Conservation (phyloP, 305 asterid species). For the Fraxinus greggii region DNA sequence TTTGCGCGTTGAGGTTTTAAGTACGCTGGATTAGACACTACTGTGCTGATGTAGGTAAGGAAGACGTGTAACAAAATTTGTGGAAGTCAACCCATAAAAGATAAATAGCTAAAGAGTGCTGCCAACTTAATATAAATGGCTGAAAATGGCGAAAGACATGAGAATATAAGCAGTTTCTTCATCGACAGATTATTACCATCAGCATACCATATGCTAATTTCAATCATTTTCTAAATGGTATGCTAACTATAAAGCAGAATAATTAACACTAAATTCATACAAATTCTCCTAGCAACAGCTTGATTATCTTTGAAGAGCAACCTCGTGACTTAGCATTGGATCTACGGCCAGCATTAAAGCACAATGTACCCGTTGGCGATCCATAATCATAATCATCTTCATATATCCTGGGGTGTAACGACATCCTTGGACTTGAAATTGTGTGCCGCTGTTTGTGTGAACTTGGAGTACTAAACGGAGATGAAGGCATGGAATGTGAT, state of each 20-base stretch:
- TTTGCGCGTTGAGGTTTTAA: no score
- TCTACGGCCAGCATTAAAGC: constrained; percentile 31
- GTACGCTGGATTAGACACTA: no score
- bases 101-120: background rate
- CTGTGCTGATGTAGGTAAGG: no score
- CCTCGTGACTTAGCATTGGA: constrained; percentile 27
- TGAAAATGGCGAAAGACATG: background rate
- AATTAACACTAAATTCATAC: background rate
- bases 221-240: background rate
- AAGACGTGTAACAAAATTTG: no score
- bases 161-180: background rate
- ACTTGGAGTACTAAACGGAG: constrained; percentile 25
- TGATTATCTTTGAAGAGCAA: constrained; percentile 32
- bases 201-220: background rate
- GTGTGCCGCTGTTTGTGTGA: background rate
- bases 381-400: constrained; percentile 17
- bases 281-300: constrained; percentile 34
- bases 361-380: constrained; percentile 28
- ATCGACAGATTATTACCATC: background rate
- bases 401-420: constrained; percentile 19
- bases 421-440: constrained; percentile 19
- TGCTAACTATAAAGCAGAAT: background rate
- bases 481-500: constrained; percentile 29
- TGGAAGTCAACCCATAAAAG: background rate
- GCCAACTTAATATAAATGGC: background rate